A percentile compares a stretch with the other conserved stretches of the same genome.
These are phyloP conservation scores for Suhomyces anneliseae DNA, from an alignment of 1,139 yeast genomes.

Conservation along the genomic window DNA sequence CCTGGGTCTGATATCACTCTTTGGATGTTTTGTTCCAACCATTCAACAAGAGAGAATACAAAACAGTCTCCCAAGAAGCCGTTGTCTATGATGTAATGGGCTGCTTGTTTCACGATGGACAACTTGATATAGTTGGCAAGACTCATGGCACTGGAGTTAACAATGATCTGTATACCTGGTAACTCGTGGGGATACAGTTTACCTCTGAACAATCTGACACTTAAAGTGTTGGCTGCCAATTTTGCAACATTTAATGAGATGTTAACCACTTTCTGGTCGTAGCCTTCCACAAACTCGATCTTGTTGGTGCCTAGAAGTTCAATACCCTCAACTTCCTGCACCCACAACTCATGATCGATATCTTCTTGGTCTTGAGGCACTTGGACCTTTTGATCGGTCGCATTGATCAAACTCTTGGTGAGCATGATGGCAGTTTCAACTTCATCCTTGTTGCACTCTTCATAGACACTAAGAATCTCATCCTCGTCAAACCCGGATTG, in stretches of 20 bases:
- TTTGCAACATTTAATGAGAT: slow-evolving; percentile 35
- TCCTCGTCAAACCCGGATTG: slow-evolving; percentile 72
- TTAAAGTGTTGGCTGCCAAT: slow-evolving; percentile 33
- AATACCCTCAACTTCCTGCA: slow-evolving; percentile 74
- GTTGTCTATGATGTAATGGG: slow-evolving; percentile 38
- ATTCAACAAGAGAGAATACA: slow-evolving; percentile 65
- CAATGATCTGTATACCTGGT: slow-evolving; percentile 62
- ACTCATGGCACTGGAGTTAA: slow-evolving; percentile 44
- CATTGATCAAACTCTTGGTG: slow-evolving; percentile 29
- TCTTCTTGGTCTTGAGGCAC: slow-evolving; percentile 10
- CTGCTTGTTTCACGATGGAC: slow-evolving; percentile 54
- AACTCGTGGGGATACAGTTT: slow-evolving; percentile 55
- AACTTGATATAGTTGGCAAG: slow-evolving; percentile 76
- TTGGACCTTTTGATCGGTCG: slow-evolving; percentile 1
- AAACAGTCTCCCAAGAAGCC: slow-evolving; percentile 66
- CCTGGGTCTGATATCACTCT: slow-evolving; percentile 73
- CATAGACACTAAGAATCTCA: slow-evolving; percentile 54
- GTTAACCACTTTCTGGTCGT: slow-evolving; percentile 28
- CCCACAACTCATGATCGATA: slow-evolving; percentile 53
- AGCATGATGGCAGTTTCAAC: slow-evolving; percentile 51
- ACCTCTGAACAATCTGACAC: slow-evolving; percentile 53
- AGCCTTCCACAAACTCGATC: slow-evolving; percentile 20
- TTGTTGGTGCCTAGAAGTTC: slow-evolving; percentile 47
- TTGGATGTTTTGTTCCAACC: slow-evolving; percentile 66
- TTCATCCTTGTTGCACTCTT: slow-evolving; percentile 46